These are phyloP conservation scores for Amanita polypyramis DNA, from an alignment of 768 basidiomycete species.

Conservation along the genomic window DNA sequence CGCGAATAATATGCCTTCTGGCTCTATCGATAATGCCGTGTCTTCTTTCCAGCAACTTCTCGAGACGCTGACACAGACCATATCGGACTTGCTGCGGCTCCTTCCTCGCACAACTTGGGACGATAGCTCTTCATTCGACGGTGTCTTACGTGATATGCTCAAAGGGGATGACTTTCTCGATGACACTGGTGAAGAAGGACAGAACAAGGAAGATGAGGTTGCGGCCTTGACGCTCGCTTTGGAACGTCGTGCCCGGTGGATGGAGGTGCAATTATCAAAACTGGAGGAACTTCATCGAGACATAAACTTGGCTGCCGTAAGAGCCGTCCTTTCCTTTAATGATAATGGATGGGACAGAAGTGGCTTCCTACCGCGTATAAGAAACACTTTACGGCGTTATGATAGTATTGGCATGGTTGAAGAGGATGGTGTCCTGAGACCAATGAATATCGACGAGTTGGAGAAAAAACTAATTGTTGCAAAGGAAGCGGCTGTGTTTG, in stretches of 20 bases:
- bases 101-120: conserved; percentile 87
- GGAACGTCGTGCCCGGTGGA: conserved; percentile 86
- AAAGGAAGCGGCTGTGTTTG: conserved; percentile 60
- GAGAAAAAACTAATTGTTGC: conserved; percentile 65
- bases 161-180: conserved; percentile 83
- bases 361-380: conserved; percentile 57
- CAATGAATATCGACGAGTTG: conserved; percentile 62
- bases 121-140: conserved; percentile 82
- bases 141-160: conserved; percentile 78
- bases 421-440: conserved; percentile 31
- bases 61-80: conserved; percentile 83
- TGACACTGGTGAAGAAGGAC: conserved; percentile 54
- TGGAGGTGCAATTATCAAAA: conserved; percentile 86
- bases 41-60: conserved; percentile 84
- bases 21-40: conserved; percentile 85
- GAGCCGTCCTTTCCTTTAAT: conserved; percentile 73
- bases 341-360: conserved; percentile 77
- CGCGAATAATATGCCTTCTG: conserved; percentile 72
- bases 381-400: conserved; percentile 58
- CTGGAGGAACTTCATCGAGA: conserved; percentile 84
- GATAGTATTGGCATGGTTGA: conserved; percentile 52
- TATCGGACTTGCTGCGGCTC: conserved; percentile 75
- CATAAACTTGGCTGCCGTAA: conserved; percentile 81
- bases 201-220: conserved; percentile 73
- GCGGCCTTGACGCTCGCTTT: conserved; percentile 74